These are phyloP conservation scores for Pseudozyma sp. DNA, from an alignment of 1,284 basidiomycete genomes.

Conservation along the genomic window DNA sequence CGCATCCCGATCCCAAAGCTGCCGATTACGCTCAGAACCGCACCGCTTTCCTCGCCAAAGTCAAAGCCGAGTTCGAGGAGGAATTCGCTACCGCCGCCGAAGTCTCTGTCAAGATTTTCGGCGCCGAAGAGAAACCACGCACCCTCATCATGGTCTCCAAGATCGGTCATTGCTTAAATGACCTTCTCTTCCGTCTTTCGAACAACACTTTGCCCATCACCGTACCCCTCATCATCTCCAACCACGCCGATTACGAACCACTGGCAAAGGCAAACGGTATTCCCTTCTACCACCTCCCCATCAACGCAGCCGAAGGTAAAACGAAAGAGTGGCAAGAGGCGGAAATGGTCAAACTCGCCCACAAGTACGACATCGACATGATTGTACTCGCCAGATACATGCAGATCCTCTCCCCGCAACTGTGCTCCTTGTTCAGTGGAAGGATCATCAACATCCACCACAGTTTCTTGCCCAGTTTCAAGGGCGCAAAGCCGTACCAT, in stretches of 20 bases:
- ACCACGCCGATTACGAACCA: conserved; percentile 62
- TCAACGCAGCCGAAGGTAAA: conserved; percentile 57
- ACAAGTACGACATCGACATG: conserved; percentile 64
- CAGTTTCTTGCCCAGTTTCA: conserved; percentile 66
- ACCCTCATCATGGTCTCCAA: conserved; percentile 68
- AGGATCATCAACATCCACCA: conserved; percentile 68
- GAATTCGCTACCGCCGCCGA: conserved; percentile 54
- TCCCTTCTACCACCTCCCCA: conserved; percentile 67
- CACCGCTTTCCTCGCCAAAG: conserved; percentile 33
- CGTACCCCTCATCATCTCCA: conserved; percentile 65
- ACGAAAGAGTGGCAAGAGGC: conserved; percentile 67
- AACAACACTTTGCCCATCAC: conserved; percentile 58
- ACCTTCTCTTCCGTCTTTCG: conserved; percentile 63
- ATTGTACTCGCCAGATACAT: conserved; percentile 67
- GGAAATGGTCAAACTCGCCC: conserved; percentile 61
- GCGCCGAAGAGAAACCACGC: conserved; percentile 58
- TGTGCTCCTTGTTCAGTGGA: conserved; percentile 56
- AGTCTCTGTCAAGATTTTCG: conserved; percentile 54
- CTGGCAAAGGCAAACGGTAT: conserved; percentile 63
- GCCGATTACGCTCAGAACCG: conserved; percentile 40
- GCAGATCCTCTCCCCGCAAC: conserved; percentile 62
- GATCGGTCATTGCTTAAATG: conserved; percentile 67
- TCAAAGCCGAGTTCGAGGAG: conserved; percentile 55
- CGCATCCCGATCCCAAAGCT: conserved; percentile 28
- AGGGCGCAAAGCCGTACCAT: conserved; percentile 66